A percentile compares a stretch with the other conserved stretches of the same genome.
phyloP scores from a whole-genome alignment of 768 basidiomycete species.

The Dacryopinax spathularia region DNA sequence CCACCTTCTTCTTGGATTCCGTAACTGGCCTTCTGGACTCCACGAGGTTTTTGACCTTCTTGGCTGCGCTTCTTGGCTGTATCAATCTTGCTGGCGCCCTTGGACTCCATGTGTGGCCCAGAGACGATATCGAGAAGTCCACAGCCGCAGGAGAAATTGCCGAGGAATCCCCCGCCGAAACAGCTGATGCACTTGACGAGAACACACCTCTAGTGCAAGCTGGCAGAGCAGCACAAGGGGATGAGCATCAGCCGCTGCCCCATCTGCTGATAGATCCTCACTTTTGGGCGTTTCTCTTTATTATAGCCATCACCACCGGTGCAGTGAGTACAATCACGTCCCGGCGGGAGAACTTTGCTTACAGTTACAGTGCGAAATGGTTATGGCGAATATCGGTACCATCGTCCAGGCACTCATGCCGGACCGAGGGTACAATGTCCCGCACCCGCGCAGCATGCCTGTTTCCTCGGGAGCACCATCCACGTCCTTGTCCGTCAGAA shows the following conservation, averaged over 20 bases:
- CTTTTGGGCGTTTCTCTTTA: slow-evolving; percentile 50
- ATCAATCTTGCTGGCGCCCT: slow-evolving; percentile 41
- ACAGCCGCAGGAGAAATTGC: slow-evolving; percentile 8
- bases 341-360: background rate
- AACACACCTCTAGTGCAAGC: slow-evolving; percentile 10
- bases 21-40: slow-evolving; percentile 31
- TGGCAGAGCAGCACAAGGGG: background rate
- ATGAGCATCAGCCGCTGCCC: slow-evolving; percentile 6
- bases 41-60: slow-evolving; percentile 40
- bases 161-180: background rate
- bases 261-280: slow-evolving; percentile 36
- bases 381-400: slow-evolving; percentile 69
- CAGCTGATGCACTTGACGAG: slow-evolving; percentile 2
- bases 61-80: slow-evolving; percentile 39
- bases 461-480: slow-evolving; percentile 6
- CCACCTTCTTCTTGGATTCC: slow-evolving; percentile 41
- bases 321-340: slow-evolving; percentile 35
- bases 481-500: slow-evolving; percentile 24
- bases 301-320: slow-evolving; percentile 45
- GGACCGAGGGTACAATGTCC: slow-evolving; percentile 17
- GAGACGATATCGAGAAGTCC: slow-evolving; percentile 10
- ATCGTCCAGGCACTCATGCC: slow-evolving; percentile 46
- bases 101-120: slow-evolving; percentile 27
- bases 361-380: slow-evolving; percentile 14
- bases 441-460: slow-evolving; percentile 10